Conservation (phyloP, 495 filamentous ascomycete genomes). For the Cercophora samala region DNA sequence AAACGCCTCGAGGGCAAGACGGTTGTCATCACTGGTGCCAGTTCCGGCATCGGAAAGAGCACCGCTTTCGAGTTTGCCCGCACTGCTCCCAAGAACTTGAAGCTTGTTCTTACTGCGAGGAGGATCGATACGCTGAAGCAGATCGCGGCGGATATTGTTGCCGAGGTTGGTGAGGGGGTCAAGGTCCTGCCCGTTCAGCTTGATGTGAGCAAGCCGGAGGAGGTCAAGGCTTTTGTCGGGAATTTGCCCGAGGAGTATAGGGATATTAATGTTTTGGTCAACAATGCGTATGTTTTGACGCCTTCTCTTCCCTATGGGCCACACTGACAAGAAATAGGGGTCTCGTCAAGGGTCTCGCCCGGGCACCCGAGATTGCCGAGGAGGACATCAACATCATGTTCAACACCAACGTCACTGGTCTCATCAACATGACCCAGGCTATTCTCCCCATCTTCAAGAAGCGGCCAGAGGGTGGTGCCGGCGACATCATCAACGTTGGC, state of each 20-base stretch:
- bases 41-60: slow-evolving; percentile 84
- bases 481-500: slow-evolving; percentile 97
- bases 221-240: slow-evolving; percentile 70
- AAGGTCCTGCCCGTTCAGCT: slow-evolving; percentile 77
- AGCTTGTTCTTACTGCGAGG: slow-evolving; percentile 82
- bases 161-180: slow-evolving; percentile 77
- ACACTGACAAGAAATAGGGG: slow-evolving; percentile 1
- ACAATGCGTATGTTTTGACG: slow-evolving; percentile 79
- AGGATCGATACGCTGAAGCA: slow-evolving; percentile 73
- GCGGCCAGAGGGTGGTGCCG: slow-evolving; percentile 70
- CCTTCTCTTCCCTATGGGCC: not conserved
- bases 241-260: slow-evolving; percentile 77
- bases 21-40: slow-evolving; percentile 87
- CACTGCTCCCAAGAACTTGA: slow-evolving; percentile 71
- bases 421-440: slow-evolving; percentile 97
- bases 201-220: slow-evolving; percentile 78
- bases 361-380: slow-evolving; percentile 72
- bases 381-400: slow-evolving; percentile 89
- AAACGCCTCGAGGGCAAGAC: slow-evolving; percentile 94
- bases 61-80: slow-evolving; percentile 90
- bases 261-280: slow-evolving; percentile 87
- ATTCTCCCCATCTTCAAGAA: slow-evolving; percentile 81
- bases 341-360: slow-evolving; percentile 5
- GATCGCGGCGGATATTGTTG: slow-evolving; percentile 71
- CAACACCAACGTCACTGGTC: slow-evolving; percentile 84